Percentiles rank a stretch among this genome's conserved stretches.
phyloP scores from a whole-genome alignment of 202 grass and related monocot species.

The Sporobolus alterniflorus region DNA sequence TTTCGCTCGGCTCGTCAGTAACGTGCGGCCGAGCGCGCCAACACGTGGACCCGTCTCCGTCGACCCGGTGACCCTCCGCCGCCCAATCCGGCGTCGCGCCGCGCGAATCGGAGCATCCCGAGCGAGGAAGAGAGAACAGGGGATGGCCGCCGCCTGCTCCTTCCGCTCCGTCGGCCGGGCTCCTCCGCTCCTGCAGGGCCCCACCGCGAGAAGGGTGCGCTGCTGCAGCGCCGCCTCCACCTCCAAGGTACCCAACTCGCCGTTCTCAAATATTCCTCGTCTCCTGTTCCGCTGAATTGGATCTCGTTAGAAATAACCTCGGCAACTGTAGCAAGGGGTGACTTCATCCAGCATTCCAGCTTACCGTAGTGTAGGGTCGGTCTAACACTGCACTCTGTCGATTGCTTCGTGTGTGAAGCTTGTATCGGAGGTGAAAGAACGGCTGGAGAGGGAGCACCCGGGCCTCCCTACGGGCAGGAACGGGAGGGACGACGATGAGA shows the following conservation, averaged over 20 bases:
- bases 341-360: background rate
- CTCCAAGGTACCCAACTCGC: slow-evolving; percentile 30
- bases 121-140: background rate
- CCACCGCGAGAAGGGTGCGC: slow-evolving; percentile 4
- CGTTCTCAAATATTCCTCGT: background rate
- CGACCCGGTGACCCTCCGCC: background rate
- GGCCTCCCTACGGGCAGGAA: slow-evolving; percentile 68
- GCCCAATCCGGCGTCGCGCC: background rate
- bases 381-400: background rate
- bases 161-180: slow-evolving; percentile 23
- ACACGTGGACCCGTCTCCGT: background rate
- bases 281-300: background rate
- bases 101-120: background rate
- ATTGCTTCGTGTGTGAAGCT: slow-evolving; percentile 51
- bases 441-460: slow-evolving; percentile 63
- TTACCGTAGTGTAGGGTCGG: background rate
- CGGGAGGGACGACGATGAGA: slow-evolving; percentile 85
- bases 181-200: slow-evolving; percentile 4
- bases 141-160: slow-evolving; percentile 45
- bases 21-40: background rate
- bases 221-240: slow-evolving; percentile 26
- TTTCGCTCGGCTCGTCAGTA: background rate
- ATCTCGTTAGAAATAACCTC: background rate
- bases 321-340: background rate
- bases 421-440: slow-evolving; percentile 75